Evolutionary conservation across 1,139 yeast genomes (phyloP).

Genomic region (Kazachstania sp.): DNA sequence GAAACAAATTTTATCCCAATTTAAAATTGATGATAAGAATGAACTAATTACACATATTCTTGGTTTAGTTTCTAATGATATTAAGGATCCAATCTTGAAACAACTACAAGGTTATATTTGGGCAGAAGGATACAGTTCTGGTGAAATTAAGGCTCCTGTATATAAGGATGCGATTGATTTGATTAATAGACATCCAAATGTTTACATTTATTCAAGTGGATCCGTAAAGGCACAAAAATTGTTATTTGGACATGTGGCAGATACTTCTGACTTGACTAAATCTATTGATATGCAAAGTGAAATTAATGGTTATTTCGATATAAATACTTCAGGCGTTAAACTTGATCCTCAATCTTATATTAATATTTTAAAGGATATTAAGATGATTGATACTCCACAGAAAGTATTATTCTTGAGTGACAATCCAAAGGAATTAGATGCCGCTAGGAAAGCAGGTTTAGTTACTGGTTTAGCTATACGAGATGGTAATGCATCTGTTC

Average conservation of each 20-base stretch:
- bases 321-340: constrained; percentile 75
- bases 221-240: constrained; percentile 78
- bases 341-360: constrained; percentile 48
- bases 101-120: constrained; percentile 77
- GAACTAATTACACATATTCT: constrained; percentile 37
- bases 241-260: constrained; percentile 55
- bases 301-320: constrained; percentile 70
- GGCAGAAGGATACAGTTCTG: constrained; percentile 68
- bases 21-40: constrained; percentile 10
- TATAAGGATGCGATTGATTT: constrained; percentile 63
- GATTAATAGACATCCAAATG: constrained; percentile 35
- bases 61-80: constrained; percentile 52
- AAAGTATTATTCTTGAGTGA: constrained; percentile 68
- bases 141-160: constrained; percentile 69
- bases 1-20: constrained; percentile 13
- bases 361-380: constrained; percentile 46
- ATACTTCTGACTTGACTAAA: constrained; percentile 19
- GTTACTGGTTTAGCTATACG: constrained; percentile 51
- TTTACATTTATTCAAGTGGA: constrained; percentile 87
- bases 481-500: constrained; percentile 64
- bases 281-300: constrained; percentile 42
- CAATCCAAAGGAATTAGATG: constrained; percentile 55
- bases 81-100: constrained; percentile 73
- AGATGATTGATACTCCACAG: constrained; percentile 20
- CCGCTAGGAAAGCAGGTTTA: constrained; percentile 66